phyloP scores from a whole-genome alignment of 1,284 basidiomycete species.

The Microbotryum silenes-acaulis region DNA sequence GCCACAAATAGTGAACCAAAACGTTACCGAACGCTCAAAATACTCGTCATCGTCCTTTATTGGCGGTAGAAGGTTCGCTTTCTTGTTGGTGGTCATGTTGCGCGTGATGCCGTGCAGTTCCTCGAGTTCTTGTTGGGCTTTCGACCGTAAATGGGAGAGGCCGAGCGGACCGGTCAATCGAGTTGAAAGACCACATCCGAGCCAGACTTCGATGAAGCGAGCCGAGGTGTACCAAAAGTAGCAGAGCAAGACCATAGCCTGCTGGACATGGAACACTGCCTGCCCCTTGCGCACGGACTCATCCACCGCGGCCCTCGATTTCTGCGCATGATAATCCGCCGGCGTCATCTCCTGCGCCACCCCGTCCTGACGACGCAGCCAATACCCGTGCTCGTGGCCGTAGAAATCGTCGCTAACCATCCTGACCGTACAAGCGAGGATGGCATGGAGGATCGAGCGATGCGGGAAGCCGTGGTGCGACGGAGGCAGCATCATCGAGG shows the following conservation, averaged over 20 bases:
- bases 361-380: constrained; percentile 6
- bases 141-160: neutral
- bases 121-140: too few relatives aligned
- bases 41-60: constrained; percentile 18
- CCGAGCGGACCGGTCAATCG: constrained; percentile 65
- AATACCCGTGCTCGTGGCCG: constrained; percentile 27
- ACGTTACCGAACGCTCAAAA: constrained; percentile 19
- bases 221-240: constrained; percentile 84
- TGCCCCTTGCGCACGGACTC: constrained; percentile 72
- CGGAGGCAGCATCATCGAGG: constrained; percentile 64
- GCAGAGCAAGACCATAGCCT: constrained; percentile 69
- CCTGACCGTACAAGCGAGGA: constrained; percentile 71
- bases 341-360: too few relatives aligned
- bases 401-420: constrained; percentile 57
- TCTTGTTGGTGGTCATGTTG: neutral
- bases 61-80: constrained; percentile 13
- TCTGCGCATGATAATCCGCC: too few relatives aligned
- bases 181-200: constrained; percentile 74
- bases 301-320: constrained; percentile 56
- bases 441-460: constrained; percentile 69
- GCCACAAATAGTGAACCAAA: constrained; percentile 24
- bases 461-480: constrained; percentile 69
- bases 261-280: constrained; percentile 72
- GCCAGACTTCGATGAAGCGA: constrained; percentile 81
- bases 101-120: too few relatives aligned